A percentile compares a stretch with the other conserved stretches of the same genome.
phyloP scores from a whole-genome alignment of 352 stramenopile species.

The Phytopythium oedochilum region DNA sequence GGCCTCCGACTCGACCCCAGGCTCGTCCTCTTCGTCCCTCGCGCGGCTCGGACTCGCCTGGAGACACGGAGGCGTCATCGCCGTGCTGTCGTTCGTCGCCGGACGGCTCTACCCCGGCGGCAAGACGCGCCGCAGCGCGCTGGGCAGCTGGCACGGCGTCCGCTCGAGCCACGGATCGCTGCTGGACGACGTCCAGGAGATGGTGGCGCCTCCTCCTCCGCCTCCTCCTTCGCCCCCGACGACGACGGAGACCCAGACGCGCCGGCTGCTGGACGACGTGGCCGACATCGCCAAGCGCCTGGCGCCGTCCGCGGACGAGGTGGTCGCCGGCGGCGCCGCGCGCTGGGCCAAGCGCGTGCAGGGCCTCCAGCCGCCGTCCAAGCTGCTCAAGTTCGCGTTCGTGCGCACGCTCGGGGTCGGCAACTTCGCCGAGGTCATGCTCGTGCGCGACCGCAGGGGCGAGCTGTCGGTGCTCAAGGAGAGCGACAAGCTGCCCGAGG shows the following conservation, averaged over 20 bases:
- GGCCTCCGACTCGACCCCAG: background rate
- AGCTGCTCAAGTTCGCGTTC: constrained; percentile 61
- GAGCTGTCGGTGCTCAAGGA: constrained; percentile 67
- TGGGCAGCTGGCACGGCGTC: background rate
- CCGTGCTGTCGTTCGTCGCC: constrained; percentile 33
- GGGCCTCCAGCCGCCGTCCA: constrained; percentile 39
- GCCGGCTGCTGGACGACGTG: constrained; percentile 20
- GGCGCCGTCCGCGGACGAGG: constrained; percentile 17
- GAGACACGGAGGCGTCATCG: constrained; percentile 38
- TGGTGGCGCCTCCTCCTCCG: constrained; percentile 3
- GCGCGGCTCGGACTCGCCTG: constrained; percentile 19
- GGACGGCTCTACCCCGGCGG: constrained; percentile 18
- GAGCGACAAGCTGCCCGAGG: constrained; percentile 74
- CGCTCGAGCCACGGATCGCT: constrained; percentile 1
- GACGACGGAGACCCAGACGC: constrained; percentile 12
- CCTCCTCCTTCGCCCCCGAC: too few species aligned
- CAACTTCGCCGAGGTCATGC: constrained; percentile 77
- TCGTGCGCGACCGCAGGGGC: constrained; percentile 40
- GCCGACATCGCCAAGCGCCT: constrained; percentile 13
- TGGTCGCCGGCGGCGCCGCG: constrained; percentile 24
- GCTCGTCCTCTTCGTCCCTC: background rate
- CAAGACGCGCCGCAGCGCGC: background rate
- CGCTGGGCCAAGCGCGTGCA: constrained; percentile 56
- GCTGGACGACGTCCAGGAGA: constrained; percentile 15
- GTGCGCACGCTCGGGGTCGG: constrained; percentile 57